These are phyloP conservation scores for Termitomyces sp. DNA, from an alignment of 768 basidiomycete genomes.

Conservation along the genomic window DNA sequence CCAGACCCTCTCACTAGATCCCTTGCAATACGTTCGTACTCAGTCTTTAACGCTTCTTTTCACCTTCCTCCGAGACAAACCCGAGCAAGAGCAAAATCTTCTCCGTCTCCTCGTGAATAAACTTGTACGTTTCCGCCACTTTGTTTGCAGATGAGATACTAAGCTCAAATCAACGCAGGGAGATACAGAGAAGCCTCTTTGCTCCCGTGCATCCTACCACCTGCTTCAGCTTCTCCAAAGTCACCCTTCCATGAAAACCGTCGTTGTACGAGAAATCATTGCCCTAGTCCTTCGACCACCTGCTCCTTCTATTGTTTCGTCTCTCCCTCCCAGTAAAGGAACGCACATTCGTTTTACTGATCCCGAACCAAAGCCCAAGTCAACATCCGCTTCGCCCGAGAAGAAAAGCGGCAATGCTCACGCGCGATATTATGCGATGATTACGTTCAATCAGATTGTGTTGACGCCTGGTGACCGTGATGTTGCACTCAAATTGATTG, in stretches of 20 bases:
- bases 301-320: conserved; percentile 31
- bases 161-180: conserved; percentile 46
- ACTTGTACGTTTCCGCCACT: conserved; percentile 49
- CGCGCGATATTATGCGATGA: conserved; percentile 86
- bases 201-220: conserved; percentile 88
- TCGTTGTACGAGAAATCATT: conserved; percentile 85
- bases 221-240: conserved; percentile 84
- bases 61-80: conserved; percentile 81
- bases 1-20: conserved; percentile 79
- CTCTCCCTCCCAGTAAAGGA: conserved; percentile 29
- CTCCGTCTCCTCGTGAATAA: conserved; percentile 92
- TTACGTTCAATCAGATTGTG: conserved; percentile 93
- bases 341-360: conserved; percentile 57
- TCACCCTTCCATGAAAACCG: conserved; percentile 90
- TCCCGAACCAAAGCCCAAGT: conserved; percentile 26
- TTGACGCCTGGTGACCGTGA: conserved; percentile 64
- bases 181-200: conserved; percentile 83
- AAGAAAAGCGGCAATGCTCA: conserved; percentile 59
- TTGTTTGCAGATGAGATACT: neutral
- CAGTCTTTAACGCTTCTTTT: conserved; percentile 78
- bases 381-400: conserved; percentile 23
- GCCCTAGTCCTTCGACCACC: conserved; percentile 71
- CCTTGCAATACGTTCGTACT: conserved; percentile 82
- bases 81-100: conserved; percentile 97
- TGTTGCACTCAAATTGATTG: conserved; percentile 76